Base-by-base conservation (phyloP, 345 rosid species). In the Excoecaria agallocha region DNA sequence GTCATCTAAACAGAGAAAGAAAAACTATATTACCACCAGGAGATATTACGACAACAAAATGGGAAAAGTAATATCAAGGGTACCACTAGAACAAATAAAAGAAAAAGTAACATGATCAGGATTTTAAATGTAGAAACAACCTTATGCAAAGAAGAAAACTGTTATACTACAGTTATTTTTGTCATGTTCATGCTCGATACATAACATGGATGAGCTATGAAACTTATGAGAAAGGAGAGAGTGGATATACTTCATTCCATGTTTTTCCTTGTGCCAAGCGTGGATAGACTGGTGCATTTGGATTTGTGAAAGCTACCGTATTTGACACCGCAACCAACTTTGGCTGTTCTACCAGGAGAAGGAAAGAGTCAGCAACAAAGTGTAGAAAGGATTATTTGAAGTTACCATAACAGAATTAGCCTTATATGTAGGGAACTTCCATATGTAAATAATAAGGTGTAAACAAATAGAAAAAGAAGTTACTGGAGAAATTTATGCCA, bases 201-300 rank as follows among this genome's bases (percentile, higher is more conserved):
- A 58, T 58, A 15, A 58, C 37, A 58, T 58, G 25, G 25, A 58
- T 58, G 62, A 22, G 62, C 62, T 58, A 10, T 58, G 37, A 58
- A 55, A 58, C 62, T 58, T 58, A 30, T 22, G 24, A 58, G 61
- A 57, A n/a, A 57, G 16, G 35, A 58, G 62, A 58, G 62, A 55
- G 15, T 70, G 65, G 50, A 54, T 85, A 81, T 89, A 89, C 93
- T 80, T 88, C 93, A 73, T 89, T 79, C 93, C 96, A 89, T 74
- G 62, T 80, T 77, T 80, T 86, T 39, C 96, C 93, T 70, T 87
- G 89, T 3, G 93, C 96, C 43, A 91, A 75, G 7, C 96, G 86
- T 9, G 91, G 93, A 57, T 91, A 84, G 75, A 88, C 89, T 38
- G 91, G 96, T 46, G 92, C 93, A 0, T 88, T 91, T 68, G 96